phyloP scores from a whole-genome alignment of 73 alveolate genomes.

The Paramecium bursaria region DNA sequence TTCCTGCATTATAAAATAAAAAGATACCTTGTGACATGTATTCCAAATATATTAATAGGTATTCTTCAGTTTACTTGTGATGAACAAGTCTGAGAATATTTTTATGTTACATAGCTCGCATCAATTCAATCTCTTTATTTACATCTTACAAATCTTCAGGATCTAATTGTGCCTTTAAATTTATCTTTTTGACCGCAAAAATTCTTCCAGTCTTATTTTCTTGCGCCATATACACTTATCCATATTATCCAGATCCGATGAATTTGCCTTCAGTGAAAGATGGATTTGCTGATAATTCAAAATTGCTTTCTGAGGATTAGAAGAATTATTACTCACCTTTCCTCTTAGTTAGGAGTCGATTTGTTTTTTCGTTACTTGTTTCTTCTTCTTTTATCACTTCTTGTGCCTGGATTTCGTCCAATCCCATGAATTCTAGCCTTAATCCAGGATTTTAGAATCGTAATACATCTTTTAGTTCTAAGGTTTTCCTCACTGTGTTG shows the following conservation, averaged over 20 bases:
- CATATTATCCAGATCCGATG: constrained; percentile 67
- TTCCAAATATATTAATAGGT: constrained; percentile 55
- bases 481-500: too few relatives aligned
- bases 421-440: too few relatives aligned
- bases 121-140: constrained; percentile 50
- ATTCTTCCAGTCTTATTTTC: constrained; percentile 66
- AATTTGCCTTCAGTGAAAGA: constrained; percentile 60
- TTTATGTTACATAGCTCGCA: constrained; percentile 52
- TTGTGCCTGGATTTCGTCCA: too few relatives aligned
- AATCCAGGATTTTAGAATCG: too few relatives aligned
- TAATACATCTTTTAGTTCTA: too few relatives aligned
- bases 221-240: constrained; percentile 58
- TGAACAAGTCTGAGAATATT: constrained; percentile 46
- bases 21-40: constrained; percentile 48
- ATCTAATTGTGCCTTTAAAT: constrained; percentile 38
- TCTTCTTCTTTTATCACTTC: too few relatives aligned
- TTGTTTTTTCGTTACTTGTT: too few relatives aligned
- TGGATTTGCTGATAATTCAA: constrained; percentile 14
- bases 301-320: too few relatives aligned
- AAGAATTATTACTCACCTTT: too few relatives aligned
- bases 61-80: constrained; percentile 22
- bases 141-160: constrained; percentile 29
- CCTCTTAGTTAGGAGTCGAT: too few relatives aligned
- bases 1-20: constrained; percentile 20
- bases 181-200: constrained; percentile 67